These are phyloP conservation scores for Sergeia podlipaevii DNA, from an alignment of 208 protist genomes.

Conservation along the genomic window DNA sequence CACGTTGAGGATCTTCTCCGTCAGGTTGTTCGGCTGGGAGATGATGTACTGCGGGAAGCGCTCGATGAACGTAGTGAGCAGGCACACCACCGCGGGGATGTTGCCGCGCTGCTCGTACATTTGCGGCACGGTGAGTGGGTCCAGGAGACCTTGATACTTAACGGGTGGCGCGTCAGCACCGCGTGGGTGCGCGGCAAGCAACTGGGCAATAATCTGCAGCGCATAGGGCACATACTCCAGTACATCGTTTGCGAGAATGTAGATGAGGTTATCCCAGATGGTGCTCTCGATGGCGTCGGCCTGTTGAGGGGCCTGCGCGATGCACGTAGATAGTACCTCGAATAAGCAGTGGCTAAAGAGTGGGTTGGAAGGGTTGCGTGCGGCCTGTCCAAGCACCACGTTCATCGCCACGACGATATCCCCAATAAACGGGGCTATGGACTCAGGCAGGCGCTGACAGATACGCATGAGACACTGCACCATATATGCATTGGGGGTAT, in stretches of 20 bases:
- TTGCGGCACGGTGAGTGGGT: constrained; percentile 54
- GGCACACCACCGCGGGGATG: constrained; percentile 77
- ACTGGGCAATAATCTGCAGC: constrained; percentile 94
- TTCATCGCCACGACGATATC: constrained; percentile 54
- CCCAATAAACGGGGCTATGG: constrained; percentile 47
- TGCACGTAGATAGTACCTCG: constrained; percentile 91
- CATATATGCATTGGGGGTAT: constrained; percentile 84
- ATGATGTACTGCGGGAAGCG: constrained; percentile 72
- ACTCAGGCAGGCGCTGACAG: constrained; percentile 36
- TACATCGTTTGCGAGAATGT: constrained; percentile 90
- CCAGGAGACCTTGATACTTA: constrained; percentile 52
- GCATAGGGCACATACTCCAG: constrained; percentile 96
- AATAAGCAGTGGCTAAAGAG: constrained; percentile 97
- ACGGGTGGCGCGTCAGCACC: constrained; percentile 27
- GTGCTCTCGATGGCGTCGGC: constrained; percentile 64
- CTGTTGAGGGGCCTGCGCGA: constrained; percentile 54
- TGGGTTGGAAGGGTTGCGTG: constrained; percentile 93
- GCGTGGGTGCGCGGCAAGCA: constrained; percentile 81
- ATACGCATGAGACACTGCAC: constrained; percentile 92
- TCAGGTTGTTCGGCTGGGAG: constrained; percentile 24
- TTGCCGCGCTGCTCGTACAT: constrained; percentile 67
- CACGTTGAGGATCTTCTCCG: constrained; percentile 59
- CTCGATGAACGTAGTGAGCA: constrained; percentile 76
- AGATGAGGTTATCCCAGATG: constrained; percentile 83
- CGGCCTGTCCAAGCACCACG: constrained; percentile 43